Conservation (phyloP, 441 rosid genomes). For the Caryocar brasiliense region DNA sequence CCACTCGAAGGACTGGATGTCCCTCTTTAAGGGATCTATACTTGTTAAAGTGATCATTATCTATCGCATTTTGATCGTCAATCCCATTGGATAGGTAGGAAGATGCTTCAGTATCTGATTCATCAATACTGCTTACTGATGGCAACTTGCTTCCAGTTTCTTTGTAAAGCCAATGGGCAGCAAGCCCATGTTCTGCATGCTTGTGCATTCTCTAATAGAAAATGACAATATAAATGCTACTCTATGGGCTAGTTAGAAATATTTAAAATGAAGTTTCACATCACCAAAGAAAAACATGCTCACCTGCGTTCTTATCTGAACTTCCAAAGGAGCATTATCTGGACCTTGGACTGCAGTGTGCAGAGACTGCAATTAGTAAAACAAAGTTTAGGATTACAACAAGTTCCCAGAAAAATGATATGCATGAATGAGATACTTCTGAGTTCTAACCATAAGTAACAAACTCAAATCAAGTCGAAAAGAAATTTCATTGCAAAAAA, state of each 20-base stretch:
- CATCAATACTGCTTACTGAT: constrained; percentile 29
- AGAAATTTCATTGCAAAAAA: too few species aligned
- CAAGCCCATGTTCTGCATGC: constrained; percentile 74
- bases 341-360: constrained; percentile 75
- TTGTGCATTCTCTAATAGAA: constrained; percentile 59
- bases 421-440: too few species aligned
- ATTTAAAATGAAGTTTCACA: neutral
- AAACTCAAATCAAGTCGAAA: too few species aligned
- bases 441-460: too few species aligned
- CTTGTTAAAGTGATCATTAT: constrained; percentile 33
- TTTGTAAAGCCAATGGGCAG: constrained; percentile 83
- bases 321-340: constrained; percentile 65
- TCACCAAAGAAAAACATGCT: neutral
- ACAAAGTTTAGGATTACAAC: constrained; percentile 1
- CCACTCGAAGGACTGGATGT: constrained; percentile 67
- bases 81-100: constrained; percentile 29
- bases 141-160: constrained; percentile 47
- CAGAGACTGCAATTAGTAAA: constrained; percentile 48
- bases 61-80: constrained; percentile 28
- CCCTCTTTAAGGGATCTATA: constrained; percentile 52
- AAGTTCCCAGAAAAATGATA: neutral
- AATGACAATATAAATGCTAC: neutral
- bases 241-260: constrained; percentile 4
- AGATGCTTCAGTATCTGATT: constrained; percentile 33
- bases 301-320: constrained; percentile 80